A percentile compares a stretch with the other conserved stretches of the same genome.
Conservation (phyloP, 257 asterid species). For the Solanum clarkiae region DNA sequence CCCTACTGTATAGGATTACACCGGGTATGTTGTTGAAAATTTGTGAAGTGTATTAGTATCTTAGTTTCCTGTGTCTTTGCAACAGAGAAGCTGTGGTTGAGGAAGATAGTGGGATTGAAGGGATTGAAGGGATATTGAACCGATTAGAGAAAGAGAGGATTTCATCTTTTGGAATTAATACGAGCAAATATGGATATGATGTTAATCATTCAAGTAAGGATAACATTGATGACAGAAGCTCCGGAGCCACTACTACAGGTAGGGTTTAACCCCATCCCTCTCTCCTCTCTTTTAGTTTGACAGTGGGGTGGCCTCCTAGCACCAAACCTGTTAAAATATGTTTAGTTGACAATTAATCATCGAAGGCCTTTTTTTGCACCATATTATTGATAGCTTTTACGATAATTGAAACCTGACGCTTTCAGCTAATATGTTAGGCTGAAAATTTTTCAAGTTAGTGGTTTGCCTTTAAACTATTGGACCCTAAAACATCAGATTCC, state of each 20-base stretch:
- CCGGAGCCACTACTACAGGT: constrained; percentile 8
- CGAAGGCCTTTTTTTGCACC: not conserved
- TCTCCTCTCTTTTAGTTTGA: not conserved
- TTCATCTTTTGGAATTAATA: constrained; percentile 31
- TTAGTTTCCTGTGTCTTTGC: not conserved
- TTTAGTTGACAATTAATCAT: not conserved
- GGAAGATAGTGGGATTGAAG: constrained; percentile 50
- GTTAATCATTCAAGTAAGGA: constrained; percentile 19
- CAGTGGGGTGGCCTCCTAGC: not conserved
- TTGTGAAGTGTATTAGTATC: not conserved
- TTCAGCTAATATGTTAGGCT: not conserved
- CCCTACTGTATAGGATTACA: not conserved
- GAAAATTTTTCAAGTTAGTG: not conserved
- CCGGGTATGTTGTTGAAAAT: not conserved
- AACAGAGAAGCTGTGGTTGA: constrained; percentile 39
- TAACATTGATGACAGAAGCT: constrained; percentile 10
- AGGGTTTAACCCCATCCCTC: not conserved
- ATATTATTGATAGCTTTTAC: not conserved
- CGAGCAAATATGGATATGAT: constrained; percentile 20
- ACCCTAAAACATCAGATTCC: constrained; percentile 17
- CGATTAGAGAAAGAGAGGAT: constrained; percentile 75
- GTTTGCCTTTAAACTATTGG: not conserved
- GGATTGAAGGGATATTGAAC: constrained; percentile 72
- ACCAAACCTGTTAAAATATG: not conserved
- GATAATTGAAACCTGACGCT: not conserved